Conservation (phyloP, 2,329 filamentous ascomycete species). For the Scopulariopsis brevicaulis region DNA sequence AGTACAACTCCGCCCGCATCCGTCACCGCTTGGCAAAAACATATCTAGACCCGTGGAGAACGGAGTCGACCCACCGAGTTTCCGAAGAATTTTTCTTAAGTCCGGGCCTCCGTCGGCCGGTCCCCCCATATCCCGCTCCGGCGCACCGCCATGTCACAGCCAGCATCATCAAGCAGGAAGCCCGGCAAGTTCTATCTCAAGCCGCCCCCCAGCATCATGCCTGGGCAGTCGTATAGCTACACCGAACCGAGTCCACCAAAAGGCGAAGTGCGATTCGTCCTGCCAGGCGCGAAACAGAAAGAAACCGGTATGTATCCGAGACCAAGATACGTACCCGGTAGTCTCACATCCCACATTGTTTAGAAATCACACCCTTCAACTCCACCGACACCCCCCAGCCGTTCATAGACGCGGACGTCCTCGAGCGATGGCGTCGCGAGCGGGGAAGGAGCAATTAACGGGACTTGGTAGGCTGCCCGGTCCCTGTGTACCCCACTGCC, state of each 20-base stretch:
- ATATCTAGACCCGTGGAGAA: too few relatives aligned
- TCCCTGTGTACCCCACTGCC: too few relatives aligned
- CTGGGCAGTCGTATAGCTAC: constrained; percentile 4
- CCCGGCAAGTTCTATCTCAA: constrained; percentile 14
- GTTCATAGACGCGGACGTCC: constrained; percentile 19
- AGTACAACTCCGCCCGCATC: too few relatives aligned
- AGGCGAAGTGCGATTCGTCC: constrained; percentile 16
- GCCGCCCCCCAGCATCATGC: constrained; percentile 9
- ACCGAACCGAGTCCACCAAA: constrained; percentile 14
- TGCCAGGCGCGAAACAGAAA: constrained; percentile 12
- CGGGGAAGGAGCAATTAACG: neutral
- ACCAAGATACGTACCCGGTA: neutral
- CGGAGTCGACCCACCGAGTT: neutral
- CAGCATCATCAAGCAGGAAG: neutral
- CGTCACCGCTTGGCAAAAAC: too few relatives aligned
- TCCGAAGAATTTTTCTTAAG: neutral
- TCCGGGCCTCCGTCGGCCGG: neutral
- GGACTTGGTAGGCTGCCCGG: neutral
- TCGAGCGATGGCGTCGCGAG: constrained; percentile 10
- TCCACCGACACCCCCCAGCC: constrained; percentile 18
- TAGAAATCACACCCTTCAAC: constrained; percentile 11
- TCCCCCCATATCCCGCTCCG: neutral
- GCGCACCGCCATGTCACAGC: neutral
- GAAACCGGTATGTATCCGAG: neutral
- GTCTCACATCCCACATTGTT: neutral